phyloP scores from a whole-genome alignment of 768 basidiomycete genomes.

The Aureoboletus auriporus region DNA sequence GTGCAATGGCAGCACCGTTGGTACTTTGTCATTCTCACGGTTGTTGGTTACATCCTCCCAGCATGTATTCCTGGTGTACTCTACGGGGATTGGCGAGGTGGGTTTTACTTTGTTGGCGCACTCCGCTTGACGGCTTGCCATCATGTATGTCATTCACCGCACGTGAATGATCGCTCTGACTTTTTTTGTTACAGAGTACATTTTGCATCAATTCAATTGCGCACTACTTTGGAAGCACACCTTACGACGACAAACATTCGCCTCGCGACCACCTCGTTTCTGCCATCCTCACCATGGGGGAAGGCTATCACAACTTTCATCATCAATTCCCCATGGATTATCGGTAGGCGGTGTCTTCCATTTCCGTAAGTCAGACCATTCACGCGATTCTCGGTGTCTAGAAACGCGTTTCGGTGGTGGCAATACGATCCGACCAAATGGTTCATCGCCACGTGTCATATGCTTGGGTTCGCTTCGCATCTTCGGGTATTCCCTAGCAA shows the following conservation, averaged over 20 bases:
- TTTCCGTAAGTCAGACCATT: background rate
- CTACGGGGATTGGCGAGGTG: conserved; percentile 76
- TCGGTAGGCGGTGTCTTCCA: conserved; percentile 12
- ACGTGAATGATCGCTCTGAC: conserved; percentile 1
- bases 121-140: conserved; percentile 72
- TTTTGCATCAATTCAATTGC: conserved; percentile 90
- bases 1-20: conserved; percentile 76
- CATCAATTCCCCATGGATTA: conserved; percentile 85
- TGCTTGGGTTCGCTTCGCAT: conserved; percentile 71
- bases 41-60: conserved; percentile 73
- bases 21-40: conserved; percentile 58
- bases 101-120: conserved; percentile 72
- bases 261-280: conserved; percentile 79
- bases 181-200: conserved; percentile 49
- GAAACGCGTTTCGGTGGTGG: conserved; percentile 76
- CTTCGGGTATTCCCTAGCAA: conserved; percentile 84
- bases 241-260: conserved; percentile 77
- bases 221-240: conserved; percentile 76
- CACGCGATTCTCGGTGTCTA: conserved; percentile 8
- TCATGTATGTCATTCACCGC: conserved; percentile 51
- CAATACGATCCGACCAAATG: conserved; percentile 69
- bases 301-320: conserved; percentile 73
- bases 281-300: conserved; percentile 73
- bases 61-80: conserved; percentile 62
- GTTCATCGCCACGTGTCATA: conserved; percentile 70